Evolutionary conservation across 192 early-diverging fungal species (phyloP).

Genomic region (Entomortierella lignicola): DNA sequence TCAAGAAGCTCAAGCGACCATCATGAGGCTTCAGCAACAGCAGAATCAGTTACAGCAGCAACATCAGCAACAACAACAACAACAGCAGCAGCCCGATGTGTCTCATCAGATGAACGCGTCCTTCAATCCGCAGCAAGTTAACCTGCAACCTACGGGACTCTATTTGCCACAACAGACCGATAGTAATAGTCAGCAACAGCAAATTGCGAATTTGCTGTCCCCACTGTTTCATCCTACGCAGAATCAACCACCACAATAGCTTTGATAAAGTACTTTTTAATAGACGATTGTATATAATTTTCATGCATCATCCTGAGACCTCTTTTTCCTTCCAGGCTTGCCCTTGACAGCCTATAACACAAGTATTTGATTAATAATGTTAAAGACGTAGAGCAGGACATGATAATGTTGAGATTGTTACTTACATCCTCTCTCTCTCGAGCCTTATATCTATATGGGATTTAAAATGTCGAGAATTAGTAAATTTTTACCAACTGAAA

Average conservation of each 20-base stretch:
- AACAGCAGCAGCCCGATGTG: conserved; percentile 10
- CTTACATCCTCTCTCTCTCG: conserved; percentile 17
- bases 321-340: conserved; percentile 16
- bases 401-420: background rate
- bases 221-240: conserved; percentile 31
- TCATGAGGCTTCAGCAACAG: conserved; percentile 39
- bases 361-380: background rate
- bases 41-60: conserved; percentile 33
- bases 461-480: background rate
- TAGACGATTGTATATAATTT: background rate
- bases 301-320: background rate
- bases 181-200: conserved; percentile 14
- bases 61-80: background rate
- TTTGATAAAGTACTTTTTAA: conserved; percentile 1
- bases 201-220: conserved; percentile 22
- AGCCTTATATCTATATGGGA: conserved; percentile 20
- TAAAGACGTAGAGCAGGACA: background rate
- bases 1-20: conserved; percentile 49
- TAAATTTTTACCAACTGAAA: background rate
- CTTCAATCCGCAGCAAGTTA: conserved; percentile 11
- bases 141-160: background rate
- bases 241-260: conserved; percentile 17
- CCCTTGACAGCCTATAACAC: conserved; percentile 9
- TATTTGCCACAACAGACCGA: conserved; percentile 15
- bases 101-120: conserved; percentile 8